Evolutionary conservation across 371 early-diverging fungal species (phyloP), one percentile per base, ranked within the genome.

Genomic region (Saksenaea oblongispora): DNA sequence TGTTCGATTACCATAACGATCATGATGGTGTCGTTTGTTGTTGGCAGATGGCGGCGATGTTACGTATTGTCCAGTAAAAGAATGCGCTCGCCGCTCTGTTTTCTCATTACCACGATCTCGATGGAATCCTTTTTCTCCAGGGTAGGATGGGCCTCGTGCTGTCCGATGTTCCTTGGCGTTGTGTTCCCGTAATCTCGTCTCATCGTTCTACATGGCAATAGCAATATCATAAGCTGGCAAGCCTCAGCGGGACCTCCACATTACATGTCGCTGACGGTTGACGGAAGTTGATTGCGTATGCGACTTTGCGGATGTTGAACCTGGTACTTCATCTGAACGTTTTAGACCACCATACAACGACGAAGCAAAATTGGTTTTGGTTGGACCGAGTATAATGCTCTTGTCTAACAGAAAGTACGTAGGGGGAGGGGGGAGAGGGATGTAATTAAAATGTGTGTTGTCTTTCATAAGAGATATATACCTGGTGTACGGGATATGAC

Each of bases 331-430:
- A 7, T 80, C 80, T n/a, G 77, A 63, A 53, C 74, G 74, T 64
- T 83, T 86, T 42, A 84, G 53, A 39, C 84, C 84, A 18, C 79
- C 80, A 58, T 80, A 70, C 26, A 78, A 67, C 8, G 82, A 82
- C 10, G 86, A 84, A 14, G 83, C 82, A 74, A 86, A 86, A 54
- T 79, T 84, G 61, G 84, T 83, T 62, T 86, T 86, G 27, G 84
- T 83, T 34, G 87, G 85, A 13, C 82, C 82, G 31, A 84, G 77
- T 42, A 84, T 72, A 56, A 84, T 83, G 28, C 75, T 82, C 63
- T 84, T 80, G 61, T 78, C 77, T 76, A 67, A n/a, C 17, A 17
- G n/a, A n/a, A n/a, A 34, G 8, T 14, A 47, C 27, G 54, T 67
- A 58, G 9, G 61, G 54, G 39, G 44, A 31, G n/a, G 41, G 28